A percentile compares a stretch with the other conserved stretches of the same genome.
These are phyloP conservation scores for Podaxis sp. DNA, from an alignment of 768 basidiomycete species.

Conservation along the genomic window DNA sequence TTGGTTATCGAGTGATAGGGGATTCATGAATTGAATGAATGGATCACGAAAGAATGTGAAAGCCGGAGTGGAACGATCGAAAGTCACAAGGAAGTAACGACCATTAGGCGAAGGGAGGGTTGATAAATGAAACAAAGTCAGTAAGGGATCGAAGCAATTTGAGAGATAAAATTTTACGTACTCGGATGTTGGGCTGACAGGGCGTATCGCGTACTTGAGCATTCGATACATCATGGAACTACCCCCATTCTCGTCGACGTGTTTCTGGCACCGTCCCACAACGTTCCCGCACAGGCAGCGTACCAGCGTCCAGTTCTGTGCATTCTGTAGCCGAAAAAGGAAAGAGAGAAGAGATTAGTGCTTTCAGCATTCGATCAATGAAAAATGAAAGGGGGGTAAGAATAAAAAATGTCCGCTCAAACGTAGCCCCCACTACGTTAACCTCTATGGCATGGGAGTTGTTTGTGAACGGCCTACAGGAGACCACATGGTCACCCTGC, in stretches of 20 bases:
- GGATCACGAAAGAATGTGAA: conserved; percentile 6
- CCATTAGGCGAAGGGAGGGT: background rate
- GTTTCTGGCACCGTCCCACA: conserved; percentile 68
- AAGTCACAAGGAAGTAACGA: conserved; percentile 8
- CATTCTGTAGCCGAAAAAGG: conserved; percentile 37
- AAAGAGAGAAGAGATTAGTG: conserved; percentile 17
- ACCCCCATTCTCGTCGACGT: conserved; percentile 30
- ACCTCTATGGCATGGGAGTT: conserved; percentile 79
- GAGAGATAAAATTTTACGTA: conserved; percentile 39
- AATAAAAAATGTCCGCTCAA: conserved; percentile 65
- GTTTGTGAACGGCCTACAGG: conserved; percentile 63
- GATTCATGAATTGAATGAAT: background rate
- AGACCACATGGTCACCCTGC: conserved; percentile 18
- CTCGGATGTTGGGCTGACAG: conserved; percentile 61
- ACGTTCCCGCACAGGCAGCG: conserved; percentile 85
- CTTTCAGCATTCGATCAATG: background rate
- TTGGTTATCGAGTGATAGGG: background rate
- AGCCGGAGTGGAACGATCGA: background rate
- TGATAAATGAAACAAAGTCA: background rate
- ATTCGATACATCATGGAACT: conserved; percentile 59
- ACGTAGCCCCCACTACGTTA: conserved; percentile 85
- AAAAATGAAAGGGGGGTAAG: conserved; percentile 14
- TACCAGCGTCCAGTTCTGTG: conserved; percentile 63
- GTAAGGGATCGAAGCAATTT: conserved; percentile 2
- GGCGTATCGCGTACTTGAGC: conserved; percentile 82